These are phyloP conservation scores for Aspergillus biplanus DNA, from an alignment of 495 filamentous ascomycete species.

Conservation along the genomic window DNA sequence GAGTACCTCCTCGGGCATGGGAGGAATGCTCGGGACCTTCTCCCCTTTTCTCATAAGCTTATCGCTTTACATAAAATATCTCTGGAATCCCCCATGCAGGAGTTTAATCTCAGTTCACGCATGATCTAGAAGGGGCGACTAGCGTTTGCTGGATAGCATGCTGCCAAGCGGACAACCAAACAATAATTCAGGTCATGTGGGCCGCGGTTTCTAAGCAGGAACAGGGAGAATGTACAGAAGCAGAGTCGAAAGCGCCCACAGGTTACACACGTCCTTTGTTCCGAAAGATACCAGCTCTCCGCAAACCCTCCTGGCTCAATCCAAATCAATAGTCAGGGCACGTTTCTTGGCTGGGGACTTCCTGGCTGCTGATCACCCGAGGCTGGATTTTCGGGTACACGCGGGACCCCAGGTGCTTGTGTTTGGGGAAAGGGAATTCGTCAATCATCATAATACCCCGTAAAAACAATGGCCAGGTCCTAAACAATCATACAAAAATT, in stretches of 20 bases:
- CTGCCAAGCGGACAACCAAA: conserved; percentile 20
- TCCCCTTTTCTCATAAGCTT: not conserved
- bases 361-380: conserved; percentile 48
- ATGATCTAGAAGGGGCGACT: conserved; percentile 15
- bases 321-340: conserved; percentile 28
- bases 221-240: conserved; percentile 17
- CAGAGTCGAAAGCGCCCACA: conserved; percentile 7
- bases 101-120: not conserved
- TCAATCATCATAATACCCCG: not conserved
- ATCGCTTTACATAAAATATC: conserved; percentile 13
- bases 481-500: not conserved
- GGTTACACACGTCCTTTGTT: conserved; percentile 18
- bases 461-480: not conserved
- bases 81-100: conserved; percentile 1
- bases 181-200: conserved; percentile 23
- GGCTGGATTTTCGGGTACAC: conserved; percentile 36
- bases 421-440: not conserved
- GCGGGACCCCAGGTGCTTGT: conserved; percentile 28
- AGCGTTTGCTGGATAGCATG: conserved; percentile 9
- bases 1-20: not conserved
- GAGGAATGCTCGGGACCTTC: not conserved
- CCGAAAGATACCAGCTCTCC: conserved; percentile 3
- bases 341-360: conserved; percentile 33
- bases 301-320: conserved; percentile 4
- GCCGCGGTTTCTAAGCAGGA: not conserved